Evolutionary conservation across 192 early-diverging fungal species (phyloP), one percentile per base, ranked within the genome.

Genomic region (Mortierella alpina): DNA sequence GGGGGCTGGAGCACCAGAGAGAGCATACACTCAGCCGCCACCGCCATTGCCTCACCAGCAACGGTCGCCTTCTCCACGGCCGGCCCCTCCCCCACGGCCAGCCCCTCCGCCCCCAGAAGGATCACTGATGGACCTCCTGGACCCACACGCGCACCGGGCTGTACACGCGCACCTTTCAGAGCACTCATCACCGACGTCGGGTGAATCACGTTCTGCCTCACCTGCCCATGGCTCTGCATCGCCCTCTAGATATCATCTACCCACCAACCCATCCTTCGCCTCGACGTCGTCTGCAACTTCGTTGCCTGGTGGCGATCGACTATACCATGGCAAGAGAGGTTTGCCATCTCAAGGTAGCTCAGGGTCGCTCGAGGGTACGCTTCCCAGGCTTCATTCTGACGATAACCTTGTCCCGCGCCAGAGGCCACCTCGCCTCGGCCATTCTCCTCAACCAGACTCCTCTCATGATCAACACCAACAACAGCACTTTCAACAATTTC

Each of bases 81-180:
- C 42, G 4, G 47, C 42, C 6, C 51, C 70, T 18, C 77, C 77
- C 2, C 69, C 20, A 53, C 44, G 77, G 13, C 77, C 77, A 41
- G 65, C 69, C 3, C 77, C 77, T 0, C 77, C 77, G 6, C 68
- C 63, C 31, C 77, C 77, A 17, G 77, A 72, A 48, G 42, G 42
- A 22, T 80, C 70, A 0, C 44, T 80, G 10, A 80, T 80, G 77
- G 77, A 80, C 45, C 18, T 80, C 11, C 50, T 80, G 10, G 77
- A 80, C n/a, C 69, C 60, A 4, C 70, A 64, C 5, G 41, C 58
- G 77, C 11, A 41, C 68, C 22, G 70, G 66, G 12, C 57, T 57
- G 17, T 12, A 59, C 31, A 31, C 31, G 31, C 1, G 3, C 31
- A 31, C 31, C 3, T 31, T 10, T 68, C 66, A 31, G 70, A 47